phyloP scores from a whole-genome alignment of 2,329 filamentous ascomycete species.

The Apiospora phragmitis region DNA sequence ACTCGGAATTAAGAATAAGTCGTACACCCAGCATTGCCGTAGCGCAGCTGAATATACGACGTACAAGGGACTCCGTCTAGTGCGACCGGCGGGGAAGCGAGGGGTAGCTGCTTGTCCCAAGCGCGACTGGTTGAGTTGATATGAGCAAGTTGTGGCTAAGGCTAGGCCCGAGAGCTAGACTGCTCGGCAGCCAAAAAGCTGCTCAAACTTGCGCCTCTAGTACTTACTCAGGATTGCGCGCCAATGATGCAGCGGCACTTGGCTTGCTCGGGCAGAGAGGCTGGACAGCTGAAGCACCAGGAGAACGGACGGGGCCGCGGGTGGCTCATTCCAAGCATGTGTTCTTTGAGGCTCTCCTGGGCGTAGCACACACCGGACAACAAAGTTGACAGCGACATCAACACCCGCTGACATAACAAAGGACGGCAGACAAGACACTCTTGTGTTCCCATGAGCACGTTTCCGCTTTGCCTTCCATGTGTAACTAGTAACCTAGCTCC shows the following conservation, averaged over 20 bases:
- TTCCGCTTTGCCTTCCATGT: background rate
- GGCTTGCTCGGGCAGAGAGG: background rate
- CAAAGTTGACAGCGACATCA: background rate
- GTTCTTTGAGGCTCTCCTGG: background rate
- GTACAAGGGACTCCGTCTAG: background rate
- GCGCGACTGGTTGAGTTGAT: slow-evolving; percentile 20
- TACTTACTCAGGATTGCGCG: background rate
- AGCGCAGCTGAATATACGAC: background rate
- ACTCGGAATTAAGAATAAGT: background rate
- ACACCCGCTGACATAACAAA: background rate
- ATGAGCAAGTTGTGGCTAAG: slow-evolving; percentile 49
- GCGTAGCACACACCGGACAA: background rate
- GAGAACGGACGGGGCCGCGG: background rate
- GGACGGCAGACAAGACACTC: background rate
- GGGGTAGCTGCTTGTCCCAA: background rate
- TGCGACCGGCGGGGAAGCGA: background rate
- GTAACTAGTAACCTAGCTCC: no score
- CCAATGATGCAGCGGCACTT: background rate
- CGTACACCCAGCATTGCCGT: background rate
- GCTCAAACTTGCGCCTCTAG: slow-evolving; percentile 1
- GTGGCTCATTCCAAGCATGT: background rate
- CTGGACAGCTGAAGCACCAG: background rate
- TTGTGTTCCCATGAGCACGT: background rate
- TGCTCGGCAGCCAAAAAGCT: background rate
- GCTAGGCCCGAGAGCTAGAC: background rate